A percentile compares a stretch with the other conserved stretches of the same genome.
Conservation (phyloP, 2,329 filamentous ascomycete genomes). For the Fusarium pseudonygamai region DNA sequence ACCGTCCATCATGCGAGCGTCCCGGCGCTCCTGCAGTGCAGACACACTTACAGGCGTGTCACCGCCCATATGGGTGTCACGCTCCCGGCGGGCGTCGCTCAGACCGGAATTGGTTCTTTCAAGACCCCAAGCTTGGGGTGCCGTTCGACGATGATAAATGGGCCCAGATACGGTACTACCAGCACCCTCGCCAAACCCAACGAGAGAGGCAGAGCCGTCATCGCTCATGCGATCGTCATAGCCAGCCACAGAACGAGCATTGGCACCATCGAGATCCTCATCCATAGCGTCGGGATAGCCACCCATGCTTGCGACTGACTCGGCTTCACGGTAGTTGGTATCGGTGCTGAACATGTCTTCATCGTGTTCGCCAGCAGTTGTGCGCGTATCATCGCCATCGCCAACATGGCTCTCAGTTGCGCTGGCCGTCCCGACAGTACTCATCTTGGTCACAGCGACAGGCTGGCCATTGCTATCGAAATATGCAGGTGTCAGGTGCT, state of each 20-base stretch:
- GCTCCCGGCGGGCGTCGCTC: slow-evolving; percentile 56
- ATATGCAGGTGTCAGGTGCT: slow-evolving; percentile 71
- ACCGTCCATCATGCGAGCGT: slow-evolving; percentile 74
- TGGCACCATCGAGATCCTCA: slow-evolving; percentile 59
- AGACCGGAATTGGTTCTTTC: slow-evolving; percentile 63
- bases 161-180: slow-evolving; percentile 85
- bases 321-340: slow-evolving; percentile 66
- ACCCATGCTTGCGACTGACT: slow-evolving; percentile 65
- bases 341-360: slow-evolving; percentile 79
- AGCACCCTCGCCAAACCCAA: slow-evolving; percentile 93
- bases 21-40: slow-evolving; percentile 61
- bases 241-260: slow-evolving; percentile 58
- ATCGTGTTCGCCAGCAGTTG: slow-evolving; percentile 64
- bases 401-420: slow-evolving; percentile 79
- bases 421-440: slow-evolving; percentile 90
- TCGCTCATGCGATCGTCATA: slow-evolving; percentile 83
- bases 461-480: slow-evolving; percentile 81
- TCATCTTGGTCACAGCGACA: slow-evolving; percentile 77
- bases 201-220: slow-evolving; percentile 82
- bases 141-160: slow-evolving; percentile 67
- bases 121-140: slow-evolving; percentile 55
- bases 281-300: slow-evolving; percentile 60
- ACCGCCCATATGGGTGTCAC: slow-evolving; percentile 46
- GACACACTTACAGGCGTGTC: slow-evolving; percentile 58
- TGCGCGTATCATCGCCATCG: slow-evolving; percentile 62